Conservation (phyloP, 2,329 filamentous ascomycete genomes). For the Camptophora hylomeconis region DNA sequence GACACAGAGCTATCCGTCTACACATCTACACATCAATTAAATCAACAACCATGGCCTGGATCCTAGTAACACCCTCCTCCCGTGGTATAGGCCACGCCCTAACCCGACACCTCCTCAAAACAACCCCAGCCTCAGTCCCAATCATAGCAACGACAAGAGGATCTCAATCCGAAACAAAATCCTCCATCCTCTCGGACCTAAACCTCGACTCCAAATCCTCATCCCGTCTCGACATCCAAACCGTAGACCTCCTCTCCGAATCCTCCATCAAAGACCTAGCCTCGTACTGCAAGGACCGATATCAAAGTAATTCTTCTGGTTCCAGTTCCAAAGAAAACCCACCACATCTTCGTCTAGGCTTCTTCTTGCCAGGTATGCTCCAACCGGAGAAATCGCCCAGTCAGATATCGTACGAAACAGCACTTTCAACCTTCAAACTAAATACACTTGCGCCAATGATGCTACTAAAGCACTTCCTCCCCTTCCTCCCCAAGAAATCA, state of each 20-base stretch:
- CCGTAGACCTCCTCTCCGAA: conserved; percentile 33
- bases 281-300: conserved; percentile 38
- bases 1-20: too few relatives aligned
- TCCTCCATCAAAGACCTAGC: conserved; percentile 45
- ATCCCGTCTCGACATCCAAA: conserved; percentile 27
- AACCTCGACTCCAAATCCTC: conserved; percentile 8
- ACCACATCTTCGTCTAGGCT: conserved; percentile 52
- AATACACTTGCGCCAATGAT: conserved; percentile 65
- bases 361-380: conserved; percentile 59
- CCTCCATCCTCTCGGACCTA: conserved; percentile 33
- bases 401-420: conserved; percentile 48
- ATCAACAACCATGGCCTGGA: conserved; percentile 17
- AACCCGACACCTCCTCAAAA: conserved; percentile 43
- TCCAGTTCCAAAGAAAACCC: conserved; percentile 1
- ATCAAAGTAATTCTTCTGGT: conserved; percentile 26
- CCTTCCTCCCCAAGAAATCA: conserved; percentile 52
- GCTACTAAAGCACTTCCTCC: conserved; percentile 61
- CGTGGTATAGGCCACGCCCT: conserved; percentile 52
- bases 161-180: conserved; percentile 26
- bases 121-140: conserved; percentile 37
- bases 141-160: conserved; percentile 48
- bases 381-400: conserved; percentile 57
- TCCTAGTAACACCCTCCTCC: conserved; percentile 42
- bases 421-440: conserved; percentile 57
- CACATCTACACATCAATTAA: neutral